Evolutionary conservation across 2,329 filamentous ascomycete genomes (phyloP).

Genomic region (Blumeriella jaapii): DNA sequence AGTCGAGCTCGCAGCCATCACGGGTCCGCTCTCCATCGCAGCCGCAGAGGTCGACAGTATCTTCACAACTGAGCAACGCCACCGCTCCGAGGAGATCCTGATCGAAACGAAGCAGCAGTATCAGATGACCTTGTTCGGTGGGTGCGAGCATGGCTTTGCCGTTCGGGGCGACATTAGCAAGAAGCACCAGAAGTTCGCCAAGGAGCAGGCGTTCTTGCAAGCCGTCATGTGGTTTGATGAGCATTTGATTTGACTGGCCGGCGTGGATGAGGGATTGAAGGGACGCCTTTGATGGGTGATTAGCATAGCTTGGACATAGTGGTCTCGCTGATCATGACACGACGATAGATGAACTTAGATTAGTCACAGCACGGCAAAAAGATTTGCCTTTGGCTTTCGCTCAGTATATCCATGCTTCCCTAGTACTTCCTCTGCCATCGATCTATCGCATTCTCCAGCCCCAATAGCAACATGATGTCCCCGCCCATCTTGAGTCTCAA

Average conservation of each 20-base stretch:
- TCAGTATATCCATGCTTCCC: too few relatives aligned
- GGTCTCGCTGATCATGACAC: too few relatives aligned
- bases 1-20: slow-evolving; percentile 53
- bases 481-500: too few relatives aligned
- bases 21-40: slow-evolving; percentile 54
- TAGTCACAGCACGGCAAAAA: too few relatives aligned
- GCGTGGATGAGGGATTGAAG: neutral
- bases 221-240: slow-evolving; percentile 67
- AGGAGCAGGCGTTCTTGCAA: slow-evolving; percentile 73
- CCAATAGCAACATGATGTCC: too few relatives aligned
- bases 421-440: too few relatives aligned
- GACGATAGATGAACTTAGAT: too few relatives aligned
- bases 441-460: too few relatives aligned
- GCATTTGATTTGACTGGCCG: slow-evolving; percentile 32
- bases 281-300: neutral
- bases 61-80: slow-evolving; percentile 51
- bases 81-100: slow-evolving; percentile 54
- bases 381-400: too few relatives aligned
- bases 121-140: slow-evolving; percentile 67
- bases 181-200: slow-evolving; percentile 52
- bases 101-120: slow-evolving; percentile 39
- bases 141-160: slow-evolving; percentile 63
- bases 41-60: slow-evolving; percentile 48
- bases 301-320: too few relatives aligned
- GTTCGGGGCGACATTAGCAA: slow-evolving; percentile 51